Percentiles rank a stretch among this genome's conserved stretches.
phyloP scores from a whole-genome alignment of 768 basidiomycete genomes.

The Pulveroboletus sp. region DNA sequence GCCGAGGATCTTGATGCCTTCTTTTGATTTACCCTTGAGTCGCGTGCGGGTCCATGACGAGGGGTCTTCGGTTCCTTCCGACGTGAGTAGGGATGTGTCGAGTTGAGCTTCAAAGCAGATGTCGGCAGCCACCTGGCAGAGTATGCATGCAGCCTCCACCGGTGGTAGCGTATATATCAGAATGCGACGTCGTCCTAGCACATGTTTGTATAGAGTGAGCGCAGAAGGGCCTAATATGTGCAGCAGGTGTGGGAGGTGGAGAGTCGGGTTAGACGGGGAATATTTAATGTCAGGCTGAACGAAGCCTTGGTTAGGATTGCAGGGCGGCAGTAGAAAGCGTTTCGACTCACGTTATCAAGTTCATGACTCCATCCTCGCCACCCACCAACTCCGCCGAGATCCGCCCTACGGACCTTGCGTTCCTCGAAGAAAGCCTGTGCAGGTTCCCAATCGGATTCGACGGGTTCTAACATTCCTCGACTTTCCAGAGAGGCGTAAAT shows the following conservation, averaged over 20 bases:
- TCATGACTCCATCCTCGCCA: constrained; percentile 72
- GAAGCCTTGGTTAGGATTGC: constrained; percentile 12
- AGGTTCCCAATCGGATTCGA: constrained; percentile 59
- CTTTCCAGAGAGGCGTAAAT: constrained; percentile 52
- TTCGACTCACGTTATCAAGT: constrained; percentile 45
- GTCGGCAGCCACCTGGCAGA: constrained; percentile 60
- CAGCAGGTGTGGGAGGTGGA: constrained; percentile 72
- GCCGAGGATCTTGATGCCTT: constrained; percentile 66
- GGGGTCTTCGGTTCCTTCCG: constrained; percentile 20
- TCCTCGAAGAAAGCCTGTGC: constrained; percentile 63
- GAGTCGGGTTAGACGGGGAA: constrained; percentile 45
- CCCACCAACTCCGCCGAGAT: constrained; percentile 52
- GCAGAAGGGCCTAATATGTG: constrained; percentile 76
- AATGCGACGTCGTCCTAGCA: constrained; percentile 69
- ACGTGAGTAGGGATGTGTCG: constrained; percentile 20
- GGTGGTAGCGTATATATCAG: constrained; percentile 77
- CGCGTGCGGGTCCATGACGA: constrained; percentile 31
- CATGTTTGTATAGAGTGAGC: constrained; percentile 75
- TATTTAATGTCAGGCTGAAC: constrained; percentile 21
- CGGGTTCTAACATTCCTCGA: constrained; percentile 44
- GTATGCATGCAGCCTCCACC: constrained; percentile 72
- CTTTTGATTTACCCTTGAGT: constrained; percentile 40
- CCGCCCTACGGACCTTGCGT: constrained; percentile 46
- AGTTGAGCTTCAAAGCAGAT: constrained; percentile 52
- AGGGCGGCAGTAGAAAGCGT: not conserved